phyloP scores from a whole-genome alignment of 805 yeast genomes.

The Yamadazyma olivae region DNA sequence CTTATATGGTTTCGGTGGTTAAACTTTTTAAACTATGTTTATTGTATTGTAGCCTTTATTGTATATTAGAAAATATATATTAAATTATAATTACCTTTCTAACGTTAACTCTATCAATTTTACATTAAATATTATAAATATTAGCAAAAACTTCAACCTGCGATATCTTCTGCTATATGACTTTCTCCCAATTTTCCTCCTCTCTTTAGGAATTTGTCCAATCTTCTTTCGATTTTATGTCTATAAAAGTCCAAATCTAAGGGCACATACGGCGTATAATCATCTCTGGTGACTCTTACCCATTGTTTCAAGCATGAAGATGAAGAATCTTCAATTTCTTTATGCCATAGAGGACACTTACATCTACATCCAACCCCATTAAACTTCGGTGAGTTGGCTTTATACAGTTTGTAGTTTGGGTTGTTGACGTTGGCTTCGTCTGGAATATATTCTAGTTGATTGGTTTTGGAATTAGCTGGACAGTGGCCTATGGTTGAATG shows the following conservation, averaged over 20 bases:
- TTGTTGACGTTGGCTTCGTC: slow-evolving; percentile 21
- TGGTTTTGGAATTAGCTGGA: slow-evolving; percentile 54
- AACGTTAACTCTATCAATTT: not conserved
- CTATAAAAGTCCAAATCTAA: slow-evolving; percentile 25
- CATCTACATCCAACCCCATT: slow-evolving; percentile 83
- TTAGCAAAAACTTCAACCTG: not conserved
- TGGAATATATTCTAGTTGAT: slow-evolving; percentile 47
- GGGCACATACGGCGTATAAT: slow-evolving; percentile 16
- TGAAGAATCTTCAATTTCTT: slow-evolving; percentile 56
- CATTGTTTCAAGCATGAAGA: slow-evolving; percentile 53
- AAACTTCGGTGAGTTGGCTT: slow-evolving; percentile 27
- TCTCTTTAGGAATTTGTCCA: slow-evolving; percentile 16
- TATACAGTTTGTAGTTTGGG: slow-evolving; percentile 17
- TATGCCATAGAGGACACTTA: slow-evolving; percentile 54
- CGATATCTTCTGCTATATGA: too few species aligned
- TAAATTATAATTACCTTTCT: too few species aligned
- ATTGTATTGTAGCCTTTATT: slow-evolving; percentile 16
- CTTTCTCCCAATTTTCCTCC: slow-evolving; percentile 23
- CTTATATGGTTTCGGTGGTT: slow-evolving; percentile 99
- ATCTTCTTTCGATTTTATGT: slow-evolving; percentile 15
- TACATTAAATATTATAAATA: not conserved
- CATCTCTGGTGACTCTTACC: slow-evolving; percentile 38
- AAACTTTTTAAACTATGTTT: slow-evolving; percentile 25
- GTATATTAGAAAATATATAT: slow-evolving; percentile 22
- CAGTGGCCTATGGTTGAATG: slow-evolving; percentile 84